Conservation (phyloP, 768 basidiomycete genomes). For the Suillus americanus region DNA sequence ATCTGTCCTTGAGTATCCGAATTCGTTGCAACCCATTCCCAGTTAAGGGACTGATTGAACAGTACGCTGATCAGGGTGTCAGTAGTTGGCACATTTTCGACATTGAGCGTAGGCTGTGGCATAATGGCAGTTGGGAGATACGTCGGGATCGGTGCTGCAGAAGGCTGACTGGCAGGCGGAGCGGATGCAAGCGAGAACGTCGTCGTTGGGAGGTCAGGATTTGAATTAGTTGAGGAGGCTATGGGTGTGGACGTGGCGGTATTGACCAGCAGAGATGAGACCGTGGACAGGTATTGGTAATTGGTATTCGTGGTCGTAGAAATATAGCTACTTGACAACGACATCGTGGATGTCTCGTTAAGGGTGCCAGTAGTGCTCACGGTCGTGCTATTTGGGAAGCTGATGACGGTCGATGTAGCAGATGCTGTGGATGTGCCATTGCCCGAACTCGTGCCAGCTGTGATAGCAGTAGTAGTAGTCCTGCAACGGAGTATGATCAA, state of each 20-base stretch:
- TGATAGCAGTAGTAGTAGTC: not conserved
- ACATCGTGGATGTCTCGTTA: not conserved
- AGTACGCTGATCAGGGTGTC: constrained; percentile 62
- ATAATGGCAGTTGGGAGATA: constrained; percentile 62
- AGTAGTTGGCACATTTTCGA: constrained; percentile 32
- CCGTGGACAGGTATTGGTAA: constrained; percentile 35
- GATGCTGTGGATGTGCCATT: constrained; percentile 7
- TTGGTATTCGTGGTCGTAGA: constrained; percentile 25
- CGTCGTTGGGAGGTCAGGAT: constrained; percentile 40
- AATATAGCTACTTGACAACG: constrained; percentile 14
- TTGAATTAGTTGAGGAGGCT: constrained; percentile 23
- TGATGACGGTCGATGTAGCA: constrained; percentile 27
- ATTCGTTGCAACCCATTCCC: constrained; percentile 65
- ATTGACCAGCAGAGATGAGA: constrained; percentile 33
- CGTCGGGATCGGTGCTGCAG: constrained; percentile 46
- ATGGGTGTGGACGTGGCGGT: constrained; percentile 19
- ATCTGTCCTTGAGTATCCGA: constrained; percentile 69
- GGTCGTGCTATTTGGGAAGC: constrained; percentile 25
- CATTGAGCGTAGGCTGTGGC: constrained; percentile 34
- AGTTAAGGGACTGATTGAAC: constrained; percentile 60
- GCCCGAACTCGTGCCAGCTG: not conserved
- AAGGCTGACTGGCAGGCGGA: constrained; percentile 26
- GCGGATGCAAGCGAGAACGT: constrained; percentile 24
- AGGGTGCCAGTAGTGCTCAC: constrained; percentile 11
- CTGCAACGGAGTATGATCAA: not conserved